Conservation (phyloP, 805 yeast species). For the Candida qinlingensis region DNA sequence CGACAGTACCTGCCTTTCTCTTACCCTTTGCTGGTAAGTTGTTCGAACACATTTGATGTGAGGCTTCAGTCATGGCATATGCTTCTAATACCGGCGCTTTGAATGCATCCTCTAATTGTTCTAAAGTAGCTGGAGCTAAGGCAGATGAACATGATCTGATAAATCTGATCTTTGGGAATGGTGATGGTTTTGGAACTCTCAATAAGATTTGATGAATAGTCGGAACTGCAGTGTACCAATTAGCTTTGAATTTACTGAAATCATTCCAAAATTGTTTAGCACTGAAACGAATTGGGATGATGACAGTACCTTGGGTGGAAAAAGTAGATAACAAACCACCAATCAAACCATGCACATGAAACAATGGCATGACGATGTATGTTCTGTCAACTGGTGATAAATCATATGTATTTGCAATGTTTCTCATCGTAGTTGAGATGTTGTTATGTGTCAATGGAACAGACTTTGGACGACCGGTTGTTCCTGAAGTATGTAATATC, state of each 20-base stretch:
- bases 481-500: conserved; percentile 69
- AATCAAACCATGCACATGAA: conserved; percentile 72
- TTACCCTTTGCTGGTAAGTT: conserved; percentile 59
- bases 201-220: conserved; percentile 67
- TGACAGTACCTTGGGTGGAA: conserved; percentile 52
- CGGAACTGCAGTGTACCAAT: conserved; percentile 76
- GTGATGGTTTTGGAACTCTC: conserved; percentile 43
- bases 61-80: conserved; percentile 76
- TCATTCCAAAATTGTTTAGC: conserved; percentile 60
- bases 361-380: conserved; percentile 70
- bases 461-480: conserved; percentile 73
- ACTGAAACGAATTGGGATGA: conserved; percentile 59
- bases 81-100: conserved; percentile 71
- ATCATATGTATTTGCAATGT: conserved; percentile 54
- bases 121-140: conserved; percentile 60
- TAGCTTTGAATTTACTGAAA: conserved; percentile 44
- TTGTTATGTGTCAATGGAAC: conserved; percentile 66
- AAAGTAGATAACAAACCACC: conserved; percentile 62
- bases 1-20: conserved; percentile 68
- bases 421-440: conserved; percentile 52
- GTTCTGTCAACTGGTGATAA: conserved; percentile 45
- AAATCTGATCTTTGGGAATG: conserved; percentile 53
- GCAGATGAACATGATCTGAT: conserved; percentile 71
- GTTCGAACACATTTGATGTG: conserved; percentile 78
- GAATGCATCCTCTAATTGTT: conserved; percentile 49